Base-by-base conservation (phyloP, 2,329 filamentous ascomycete genomes). In the Xenoacremonium recifei region DNA sequence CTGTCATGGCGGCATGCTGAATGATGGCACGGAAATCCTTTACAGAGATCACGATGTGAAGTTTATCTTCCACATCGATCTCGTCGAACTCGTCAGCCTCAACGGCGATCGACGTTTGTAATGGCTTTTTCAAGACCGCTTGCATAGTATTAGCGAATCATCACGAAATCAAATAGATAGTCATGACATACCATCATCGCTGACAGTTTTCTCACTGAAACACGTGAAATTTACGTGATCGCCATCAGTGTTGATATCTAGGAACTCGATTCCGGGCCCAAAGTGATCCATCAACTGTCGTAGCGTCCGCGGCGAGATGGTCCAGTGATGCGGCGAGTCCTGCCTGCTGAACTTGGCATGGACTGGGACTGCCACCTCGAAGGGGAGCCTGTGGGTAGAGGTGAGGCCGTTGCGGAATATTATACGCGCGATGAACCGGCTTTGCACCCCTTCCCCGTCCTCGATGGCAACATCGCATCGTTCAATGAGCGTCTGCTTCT, bases 21-120 rank as follows among this genome's bases (percentile, higher is more conserved):
- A 90, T 80, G 40, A 91, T 87, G 23, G 87, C 83, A 37, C 87
- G 83, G 62, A 91, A 91, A 63, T 92, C 87, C 57, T 89, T 90
- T 58, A 92, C 86, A 53, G 82, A 88, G 58, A 91, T 86, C 44
- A 89, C 79, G 55, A 90, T 87, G 58, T 90, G 87, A 42, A 90
- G 75, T 37, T 85, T 83, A 45, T 88, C 81, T 58, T 89, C 82
- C 21, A 89, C 82, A 17, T 79, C 73, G 47, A 91, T 87, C 38
- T 84, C 77, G 43, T 87, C 82, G 55, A 92, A 92, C 53, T 91
- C 87, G 42, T 85, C 79, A 21, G 80, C 82, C 58, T 89, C 85
- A 12, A 91, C 77, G 1, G 86, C 80, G 47, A 92, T 87, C 21
- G 86, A 87, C 9, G 87, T 92, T 53, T 89, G 85, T 2, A 92